These are phyloP conservation scores for Aspergillus terreus DNA, from an alignment of 2,329 filamentous ascomycete genomes.

Conservation along the genomic window DNA sequence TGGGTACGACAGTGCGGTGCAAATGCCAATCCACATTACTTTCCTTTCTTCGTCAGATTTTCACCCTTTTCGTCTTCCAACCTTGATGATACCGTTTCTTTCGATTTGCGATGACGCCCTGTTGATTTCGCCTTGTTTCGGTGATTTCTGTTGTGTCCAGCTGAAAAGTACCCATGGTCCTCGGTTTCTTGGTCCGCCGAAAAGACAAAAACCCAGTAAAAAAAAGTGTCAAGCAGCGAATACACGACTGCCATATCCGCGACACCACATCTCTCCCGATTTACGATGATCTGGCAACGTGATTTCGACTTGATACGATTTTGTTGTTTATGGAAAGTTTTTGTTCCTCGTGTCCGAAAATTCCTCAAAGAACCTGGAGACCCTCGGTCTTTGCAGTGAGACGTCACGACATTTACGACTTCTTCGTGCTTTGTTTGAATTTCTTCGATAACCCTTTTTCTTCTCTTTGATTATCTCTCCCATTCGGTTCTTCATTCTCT, in stretches of 20 bases:
- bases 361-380: constrained; percentile 11
- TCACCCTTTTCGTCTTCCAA: constrained; percentile 17
- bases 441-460: constrained; percentile 9
- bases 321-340: constrained; percentile 10
- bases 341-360: constrained; percentile 16
- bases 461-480: constrained; percentile 8
- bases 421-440: constrained; percentile 31
- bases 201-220: constrained; percentile 32
- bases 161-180: constrained; percentile 32
- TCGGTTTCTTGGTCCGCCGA: constrained; percentile 24
- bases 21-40: constrained; percentile 9
- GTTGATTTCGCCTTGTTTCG: constrained; percentile 27
- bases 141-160: constrained; percentile 26
- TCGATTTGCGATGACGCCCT: constrained; percentile 24
- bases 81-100: constrained; percentile 29
- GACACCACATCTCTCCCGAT: constrained; percentile 11
- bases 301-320: constrained; percentile 15
- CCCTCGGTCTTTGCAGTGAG: constrained; percentile 19
- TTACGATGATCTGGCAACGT: constrained; percentile 10
- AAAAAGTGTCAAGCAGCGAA: constrained; percentile 24
- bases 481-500: constrained; percentile 26
- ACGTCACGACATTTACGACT: constrained; percentile 37
- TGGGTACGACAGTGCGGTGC: neutral
- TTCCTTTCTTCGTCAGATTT: constrained; percentile 21
- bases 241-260: constrained; percentile 20